Conservation (phyloP, 163 green algal genomes). For the Chlamydomonas reinhardtii region DNA sequence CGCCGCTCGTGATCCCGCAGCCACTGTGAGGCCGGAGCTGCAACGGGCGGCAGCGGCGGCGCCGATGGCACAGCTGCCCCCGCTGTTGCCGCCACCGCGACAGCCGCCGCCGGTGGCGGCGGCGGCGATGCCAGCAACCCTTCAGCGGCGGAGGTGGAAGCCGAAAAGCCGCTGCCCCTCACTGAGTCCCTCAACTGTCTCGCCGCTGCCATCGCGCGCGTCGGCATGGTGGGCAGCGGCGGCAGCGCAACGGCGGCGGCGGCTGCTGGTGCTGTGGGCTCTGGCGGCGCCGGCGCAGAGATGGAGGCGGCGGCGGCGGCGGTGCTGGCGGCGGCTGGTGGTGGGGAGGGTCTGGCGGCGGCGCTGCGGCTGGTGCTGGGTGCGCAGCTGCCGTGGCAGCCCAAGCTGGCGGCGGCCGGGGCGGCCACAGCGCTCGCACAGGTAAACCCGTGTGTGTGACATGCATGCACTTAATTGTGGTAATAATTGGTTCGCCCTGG, state of each 20-base stretch:
- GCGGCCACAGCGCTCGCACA: neutral
- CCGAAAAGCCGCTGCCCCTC: slow-evolving; percentile 48
- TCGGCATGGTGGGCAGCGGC: neutral
- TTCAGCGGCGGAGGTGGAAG: slow-evolving; percentile 23
- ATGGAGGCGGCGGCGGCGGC: neutral
- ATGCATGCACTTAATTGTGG: too few relatives aligned
- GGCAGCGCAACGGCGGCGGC: neutral
- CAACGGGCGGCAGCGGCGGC: neutral
- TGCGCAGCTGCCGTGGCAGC: slow-evolving; percentile 26
- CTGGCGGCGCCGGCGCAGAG: neutral
- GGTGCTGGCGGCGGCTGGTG: neutral
- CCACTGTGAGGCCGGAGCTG: slow-evolving; percentile 3
- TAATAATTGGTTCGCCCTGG: too few relatives aligned
- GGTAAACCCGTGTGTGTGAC: too few relatives aligned
- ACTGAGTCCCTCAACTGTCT: slow-evolving; percentile 54
- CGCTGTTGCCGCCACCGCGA: neutral
- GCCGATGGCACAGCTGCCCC: neutral
- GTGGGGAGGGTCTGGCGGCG: neutral
- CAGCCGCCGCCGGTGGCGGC: neutral
- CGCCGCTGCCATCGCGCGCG: slow-evolving; percentile 40
- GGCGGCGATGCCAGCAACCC: neutral
- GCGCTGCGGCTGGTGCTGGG: slow-evolving; percentile 10
- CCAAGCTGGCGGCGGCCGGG: neutral
- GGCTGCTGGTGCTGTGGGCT: too few relatives aligned
- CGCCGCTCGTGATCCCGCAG: neutral